Evolutionary conservation across 1,284 basidiomycete genomes (phyloP), one percentile per base, ranked within the genome.

Genomic region (Melampsora abietis-canadensis): DNA sequence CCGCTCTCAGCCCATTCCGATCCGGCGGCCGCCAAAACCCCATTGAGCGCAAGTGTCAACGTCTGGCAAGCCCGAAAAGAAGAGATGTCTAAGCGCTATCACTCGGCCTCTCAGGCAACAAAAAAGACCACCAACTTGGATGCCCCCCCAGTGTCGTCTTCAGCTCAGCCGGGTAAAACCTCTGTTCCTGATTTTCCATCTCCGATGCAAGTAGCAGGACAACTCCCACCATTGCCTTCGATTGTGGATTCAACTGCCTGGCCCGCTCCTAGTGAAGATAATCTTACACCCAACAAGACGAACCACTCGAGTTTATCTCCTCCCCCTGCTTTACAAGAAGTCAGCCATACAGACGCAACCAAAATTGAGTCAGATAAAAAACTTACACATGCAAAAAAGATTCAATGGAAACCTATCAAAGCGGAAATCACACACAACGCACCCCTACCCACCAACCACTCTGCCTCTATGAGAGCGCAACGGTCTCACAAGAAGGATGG

Each of bases 401-500:
- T 51, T 27, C 17, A 66, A 19, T 66, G 65, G 65, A 47, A 48
- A 48, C 65, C 65, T 4, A 66, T 66, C 30, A 44, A 40, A 19
- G 47, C 65, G 24, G 44, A 66, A 4, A 66, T 66, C 14, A 66
- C 65, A 24, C 65, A 46, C n/a, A 66, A 66, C 30, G 47, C 65
- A n/a, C 65, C 65, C 2, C 65, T 51, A 10, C 44, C 65, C 12
- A 66, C 40, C 27, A 47, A 66, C 31, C 30, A 65, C 31, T 40
- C 63, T n/a, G 40, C 34, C n/a, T 65, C 63, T 40, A 37, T 21
- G n/a, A 37, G 63, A 37, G 40, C 37, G 8, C 19, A 37, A 21
- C 17, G 37, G 40, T 47, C 24, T n/a, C 15, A n/a, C 30, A 31
- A 40, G 27, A 66, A 66, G 30, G 65, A 66, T 34, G n/a, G 27